Evolutionary conservation across 2,329 filamentous ascomycete species (phyloP), one percentile per base, ranked within the genome.

Genomic region (Calonectria leucothoes): DNA sequence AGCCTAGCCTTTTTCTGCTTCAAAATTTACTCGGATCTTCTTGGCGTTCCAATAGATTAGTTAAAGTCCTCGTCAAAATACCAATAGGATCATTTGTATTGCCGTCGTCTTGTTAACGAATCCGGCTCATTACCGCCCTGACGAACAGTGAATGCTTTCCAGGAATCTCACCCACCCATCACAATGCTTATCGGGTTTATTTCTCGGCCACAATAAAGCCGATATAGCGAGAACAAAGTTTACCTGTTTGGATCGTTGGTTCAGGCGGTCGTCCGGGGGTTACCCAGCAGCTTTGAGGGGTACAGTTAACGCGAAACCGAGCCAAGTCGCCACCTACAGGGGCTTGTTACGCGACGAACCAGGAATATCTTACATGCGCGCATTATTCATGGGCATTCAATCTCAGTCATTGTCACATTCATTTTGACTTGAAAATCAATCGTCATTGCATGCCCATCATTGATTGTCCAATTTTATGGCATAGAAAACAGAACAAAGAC

Each of bases 91-190:
- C 6, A 45, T 23, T 11, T 45, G 11, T 45, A 15, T 42, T 7
- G 1, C n/a, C 11, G 20, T 23, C 20, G 8, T 4, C 6, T 3
- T 6, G 7, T 1, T 2, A 20, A 10, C 6, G 20, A n/a, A 23
- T 11, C 20, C 7, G 20, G n/a, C 8, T 20, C 20, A n/a, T 45
- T 23, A 3, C 39, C 7, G 6, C 17, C 20, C 11, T 6, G 17
- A 17, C 11, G 8, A 20, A 6, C 1, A 20, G 17, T 14, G 6
- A 42, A 42, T n/a, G 8, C 39, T 45, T 45, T 20, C 39, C 39
- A 45, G n/a, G n/a, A n/a, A 45, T 0, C 39, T 20, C 39, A 45
- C 20, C 39, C 7, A 45, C 39, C 23, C 1, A 17, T 10, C 7
- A 7, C 6, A 7, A 42, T 42, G 17, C 20, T 20, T n/a, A 8